Evolutionary conservation across 1,284 basidiomycete genomes (phyloP).

Genomic region (Austroboletus rostrupii): DNA sequence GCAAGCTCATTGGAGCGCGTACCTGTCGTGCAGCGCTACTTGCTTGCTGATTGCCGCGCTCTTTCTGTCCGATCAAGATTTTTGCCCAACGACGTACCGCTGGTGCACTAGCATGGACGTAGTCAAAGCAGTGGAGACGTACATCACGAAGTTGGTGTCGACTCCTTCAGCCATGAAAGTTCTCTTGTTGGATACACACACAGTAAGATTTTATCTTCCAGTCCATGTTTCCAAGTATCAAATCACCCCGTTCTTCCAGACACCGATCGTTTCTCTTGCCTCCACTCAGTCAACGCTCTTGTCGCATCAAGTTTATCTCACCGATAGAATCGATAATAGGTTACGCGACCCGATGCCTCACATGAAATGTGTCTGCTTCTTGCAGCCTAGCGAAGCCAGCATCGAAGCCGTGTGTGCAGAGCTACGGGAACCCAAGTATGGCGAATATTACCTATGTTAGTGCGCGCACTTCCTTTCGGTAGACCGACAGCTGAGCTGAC

Average conservation of each 20-base stretch:
- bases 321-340: conserved; percentile 92
- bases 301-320: conserved; percentile 97
- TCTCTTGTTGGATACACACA: conserved; percentile 92
- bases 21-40: not conserved
- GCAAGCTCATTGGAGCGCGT: not conserved
- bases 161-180: conserved; percentile 93
- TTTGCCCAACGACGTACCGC: not conserved
- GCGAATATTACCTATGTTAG: conserved; percentile 95
- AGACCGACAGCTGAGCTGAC: conserved; percentile 14
- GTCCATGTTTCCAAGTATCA: not conserved
- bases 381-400: conserved; percentile 78
- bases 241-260: conserved; percentile 46
- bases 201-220: conserved; percentile 49
- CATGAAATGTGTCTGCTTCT: conserved; percentile 94
- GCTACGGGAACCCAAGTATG: conserved; percentile 87
- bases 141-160: conserved; percentile 87
- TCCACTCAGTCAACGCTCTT: conserved; percentile 93
- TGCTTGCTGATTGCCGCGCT: not conserved
- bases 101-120: conserved; percentile 71
- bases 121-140: conserved; percentile 91
- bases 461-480: conserved; percentile 59
- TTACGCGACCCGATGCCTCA: conserved; percentile 89
- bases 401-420: conserved; percentile 82
- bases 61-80: not conserved
- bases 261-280: conserved; percentile 94